Base-by-base conservation (phyloP, 78 protist genomes). In the Dictyostelium brefeldianum region DNA sequence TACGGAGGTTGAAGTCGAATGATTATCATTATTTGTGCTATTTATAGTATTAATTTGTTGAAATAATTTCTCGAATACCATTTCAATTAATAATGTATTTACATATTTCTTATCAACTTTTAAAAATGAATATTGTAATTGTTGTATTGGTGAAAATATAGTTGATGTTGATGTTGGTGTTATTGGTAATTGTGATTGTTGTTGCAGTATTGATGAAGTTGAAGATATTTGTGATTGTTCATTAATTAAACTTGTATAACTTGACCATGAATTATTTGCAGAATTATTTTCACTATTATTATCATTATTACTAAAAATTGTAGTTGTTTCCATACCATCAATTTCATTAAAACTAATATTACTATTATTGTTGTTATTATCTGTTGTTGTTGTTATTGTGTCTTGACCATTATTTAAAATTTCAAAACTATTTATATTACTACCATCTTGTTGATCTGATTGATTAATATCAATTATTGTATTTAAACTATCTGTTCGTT, bases 81-180 rank as follows among this genome's bases (percentile, higher is more conserved):
- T 71, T 59, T 85, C 92, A 47, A 85, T 75, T 12, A 85, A 47
- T 22, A 67, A 27, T 9, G 20, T 75, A 85, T 85, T 85, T 20
- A 85, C 83, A 85, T 41, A 56, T 65, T 62, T 85, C 20, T 51
- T 82, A 9, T 57, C 85, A 17, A 47, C 53, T 25, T 15, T 43
- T 31, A 14, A 15, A 10, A 47, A 31, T 67, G 27, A 22, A 67
- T 31, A 67, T 67, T 31, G 47, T 29, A 31, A n/a, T 57, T 22
- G n/a, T 20, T 77, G 64, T 36, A 36, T 8, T 3, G 64, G 7
- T 17, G 59, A 6, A 50, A 0, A 22, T 47, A 48, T 5, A 9
- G 77, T 27, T 11, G 25, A 3, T 64, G 36, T n/a, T 54, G 36
- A 14, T 56, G 83, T 20, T 15, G 59, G 14, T 54, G 73, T 5